Percentiles rank a stretch among this genome's conserved stretches.
Evolutionary conservation across 2,329 filamentous ascomycete genomes (phyloP).

Genomic region (Tolypocladium sp.): DNA sequence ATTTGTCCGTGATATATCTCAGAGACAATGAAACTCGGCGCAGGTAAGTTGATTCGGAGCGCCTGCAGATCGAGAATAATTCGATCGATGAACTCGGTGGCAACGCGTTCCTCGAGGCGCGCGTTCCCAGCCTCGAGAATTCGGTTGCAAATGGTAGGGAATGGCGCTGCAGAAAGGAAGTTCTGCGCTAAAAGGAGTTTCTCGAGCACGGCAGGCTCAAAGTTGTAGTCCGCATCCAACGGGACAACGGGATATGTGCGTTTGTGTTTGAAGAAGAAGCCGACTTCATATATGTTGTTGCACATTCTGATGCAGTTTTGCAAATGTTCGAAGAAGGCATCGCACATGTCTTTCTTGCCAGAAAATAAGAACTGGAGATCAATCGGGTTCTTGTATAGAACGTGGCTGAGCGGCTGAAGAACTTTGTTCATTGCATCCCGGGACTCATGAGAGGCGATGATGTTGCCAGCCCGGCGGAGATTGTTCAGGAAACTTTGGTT

Average conservation of each 20-base stretch:
- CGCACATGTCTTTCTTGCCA: conserved; percentile 11
- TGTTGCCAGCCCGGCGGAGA: conserved; percentile 11
- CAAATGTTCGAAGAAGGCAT: conserved; percentile 10
- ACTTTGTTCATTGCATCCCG: conserved; percentile 15
- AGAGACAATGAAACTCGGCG: conserved; percentile 19
- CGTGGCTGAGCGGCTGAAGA: conserved; percentile 11
- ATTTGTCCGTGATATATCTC: conserved; percentile 13
- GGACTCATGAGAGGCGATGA: conserved; percentile 6
- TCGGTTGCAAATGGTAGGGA: conserved; percentile 14
- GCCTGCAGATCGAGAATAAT: conserved; percentile 20
- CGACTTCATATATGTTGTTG: conserved; percentile 17
- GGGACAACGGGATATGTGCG: conserved; percentile 14
- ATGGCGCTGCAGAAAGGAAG: conserved; percentile 16
- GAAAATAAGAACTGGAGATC: conserved; percentile 8
- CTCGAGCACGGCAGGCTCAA: conserved; percentile 6
- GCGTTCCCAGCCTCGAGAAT: conserved; percentile 9
- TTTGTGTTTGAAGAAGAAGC: conserved; percentile 15
- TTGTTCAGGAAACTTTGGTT: conserved; percentile 13
- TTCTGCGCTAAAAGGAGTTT: conserved; percentile 11
- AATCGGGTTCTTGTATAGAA: conserved; percentile 11
- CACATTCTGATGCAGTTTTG: conserved; percentile 10
- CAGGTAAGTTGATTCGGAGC: conserved; percentile 13
- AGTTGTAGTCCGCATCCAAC: conserved; percentile 11
- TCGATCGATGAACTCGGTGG: conserved; percentile 14
- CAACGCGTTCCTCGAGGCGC: conserved; percentile 6